Evolutionary conservation across 192 early-diverging fungal species (phyloP).

Genomic region (Haplosporangium gracile): DNA sequence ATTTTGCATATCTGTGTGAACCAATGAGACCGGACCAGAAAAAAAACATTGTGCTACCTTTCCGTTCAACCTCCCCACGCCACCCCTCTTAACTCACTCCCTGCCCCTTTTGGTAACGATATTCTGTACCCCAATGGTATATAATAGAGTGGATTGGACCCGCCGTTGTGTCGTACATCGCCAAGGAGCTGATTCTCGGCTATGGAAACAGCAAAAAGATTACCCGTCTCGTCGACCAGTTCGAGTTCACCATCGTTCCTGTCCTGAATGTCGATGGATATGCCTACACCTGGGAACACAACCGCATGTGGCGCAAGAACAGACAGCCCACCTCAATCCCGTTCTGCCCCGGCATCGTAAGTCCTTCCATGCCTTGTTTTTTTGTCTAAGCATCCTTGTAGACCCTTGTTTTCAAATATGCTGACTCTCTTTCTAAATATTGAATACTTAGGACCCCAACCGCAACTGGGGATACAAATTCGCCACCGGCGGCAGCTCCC

Average conservation of each 20-base stretch:
- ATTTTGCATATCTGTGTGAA: background rate
- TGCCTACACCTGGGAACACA: slow-evolving; percentile 64
- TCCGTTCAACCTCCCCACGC: background rate
- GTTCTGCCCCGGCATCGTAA: slow-evolving; percentile 69
- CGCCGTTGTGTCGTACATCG: slow-evolving; percentile 69
- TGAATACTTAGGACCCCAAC: slow-evolving; percentile 61
- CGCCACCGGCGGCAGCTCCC: slow-evolving; percentile 63
- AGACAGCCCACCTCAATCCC: slow-evolving; percentile 66
- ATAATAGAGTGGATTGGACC: slow-evolving; percentile 61
- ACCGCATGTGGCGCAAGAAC: slow-evolving; percentile 73
- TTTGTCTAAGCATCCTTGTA: background rate
- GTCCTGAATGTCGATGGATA: slow-evolving; percentile 78
- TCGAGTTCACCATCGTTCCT: slow-evolving; percentile 70
- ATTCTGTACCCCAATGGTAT: background rate
- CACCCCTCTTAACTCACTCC: background rate
- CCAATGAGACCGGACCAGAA: background rate
- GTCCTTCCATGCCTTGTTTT: background rate
- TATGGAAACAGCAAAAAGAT: slow-evolving; percentile 64
- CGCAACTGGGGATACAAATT: slow-evolving; percentile 74
- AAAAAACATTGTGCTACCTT: background rate
- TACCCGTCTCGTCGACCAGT: slow-evolving; percentile 61
- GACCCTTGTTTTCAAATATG: background rate
- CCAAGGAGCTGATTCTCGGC: slow-evolving; percentile 60
- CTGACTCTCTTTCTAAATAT: background rate
- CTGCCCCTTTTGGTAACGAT: slow-evolving; percentile 13